Evolutionary conservation across 2,329 filamentous ascomycete genomes (phyloP), one percentile per base, ranked within the genome.

Genomic region (Phialophora macrospora): DNA sequence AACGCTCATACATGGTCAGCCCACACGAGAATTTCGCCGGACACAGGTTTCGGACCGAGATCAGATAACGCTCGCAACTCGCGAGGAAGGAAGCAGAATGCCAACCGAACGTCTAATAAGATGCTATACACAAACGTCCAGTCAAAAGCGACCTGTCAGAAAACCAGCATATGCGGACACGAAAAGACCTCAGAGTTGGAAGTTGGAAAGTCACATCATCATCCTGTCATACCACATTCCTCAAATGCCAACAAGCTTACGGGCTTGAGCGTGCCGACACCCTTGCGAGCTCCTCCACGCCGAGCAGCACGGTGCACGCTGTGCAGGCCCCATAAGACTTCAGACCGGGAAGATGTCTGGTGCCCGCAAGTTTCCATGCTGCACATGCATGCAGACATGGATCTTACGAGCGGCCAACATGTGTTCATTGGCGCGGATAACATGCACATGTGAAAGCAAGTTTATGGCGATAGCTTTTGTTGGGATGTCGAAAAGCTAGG

Each of bases 341-440:
- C 51, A 34, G n/a, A 62, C 34, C 24, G 38, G 51, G 59, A 22
- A 41, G 44, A 28, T 62, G 59, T n/a, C 32, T 62, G 59, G 59
- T 55, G 59, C 59, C 59, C 59, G 51, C 59, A 62, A 62, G n/a
- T 38, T 62, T 28, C 20, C 26, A 24, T 20, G 28, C 51, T 26
- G n/a, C 5, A 12, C 20, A 55, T 62, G 32, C 59, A 62, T 48
- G 51, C 32, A 55, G 11, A 46, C 46, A 48, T 55, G 59, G 11
- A 32, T 20, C 34, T 30, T n/a, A 46, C 32, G 34, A 51, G 51
- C 17, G 49, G 51, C 59, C 14, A 34, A 62, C 59, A 55, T 55
- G 58, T 52, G 49, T 34, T 52, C 46, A 61, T 61, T 61, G 59
- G 59, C 44, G 49, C 59, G 59, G 48, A 55, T 34, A 28, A 26